Evolutionary conservation across 805 yeast genomes (phyloP), one percentile per base, ranked within the genome.

Genomic region (Yarrowia alimentaria): DNA sequence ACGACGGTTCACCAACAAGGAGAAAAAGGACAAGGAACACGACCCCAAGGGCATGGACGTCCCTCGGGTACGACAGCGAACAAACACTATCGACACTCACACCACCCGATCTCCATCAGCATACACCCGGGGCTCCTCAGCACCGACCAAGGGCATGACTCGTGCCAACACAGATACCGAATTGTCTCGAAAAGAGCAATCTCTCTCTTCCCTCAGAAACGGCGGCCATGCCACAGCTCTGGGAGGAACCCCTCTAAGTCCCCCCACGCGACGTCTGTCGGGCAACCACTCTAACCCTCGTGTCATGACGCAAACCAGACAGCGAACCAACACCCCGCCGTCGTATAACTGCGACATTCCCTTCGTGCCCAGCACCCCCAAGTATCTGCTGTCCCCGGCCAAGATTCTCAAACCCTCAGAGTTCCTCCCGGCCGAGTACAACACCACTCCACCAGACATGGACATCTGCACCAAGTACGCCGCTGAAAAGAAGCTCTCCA

Each of bases 401-500:
- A 21, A 31, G 16, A 30, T 30, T 18, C 16, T 43, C 30, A 43
- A 43, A 16, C 50, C 50, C 14, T 30, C 37, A 2, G 50, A 43
- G 22, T 43, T 43, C n/a, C 30, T 43, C n/a, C 50, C 50, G 2
- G 21, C 35, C 17, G 50, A 30, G 30, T 43, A 30, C 50, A 21
- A 43, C 37, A 43, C 50, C 8, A 37, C 29, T 7, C 50, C 50
- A 2, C 50, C 50, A 28, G 50, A 43, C 18, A 43, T 43, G 50
- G 50, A 43, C 13, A 30, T 43, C 6, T 30, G 50, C 50, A 12
- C 57, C 12, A 58, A 55, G 28, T 59, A 59, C 49, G 49, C 58
- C 16, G 45, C 55, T 9, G 42, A 51, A n/a, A 54, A 60, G 51
- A 53, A 42, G 19, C 48, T 59, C 25, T 56, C 56, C 43, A 57